phyloP scores from a whole-genome alignment of 1,284 basidiomycete species.

The Spongispora temasekensis region DNA sequence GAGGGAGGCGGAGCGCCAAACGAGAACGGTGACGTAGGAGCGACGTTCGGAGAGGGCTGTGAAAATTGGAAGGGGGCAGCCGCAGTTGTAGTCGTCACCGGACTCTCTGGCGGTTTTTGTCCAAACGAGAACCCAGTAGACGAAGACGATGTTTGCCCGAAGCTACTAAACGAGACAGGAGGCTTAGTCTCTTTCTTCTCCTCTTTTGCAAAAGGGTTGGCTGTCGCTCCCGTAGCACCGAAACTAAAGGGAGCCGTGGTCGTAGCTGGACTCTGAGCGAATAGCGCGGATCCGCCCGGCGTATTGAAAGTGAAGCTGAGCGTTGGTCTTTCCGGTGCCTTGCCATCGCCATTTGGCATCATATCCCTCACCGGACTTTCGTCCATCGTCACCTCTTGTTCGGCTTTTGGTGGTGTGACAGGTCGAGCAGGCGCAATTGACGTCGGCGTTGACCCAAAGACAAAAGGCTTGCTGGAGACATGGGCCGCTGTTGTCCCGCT shows the following conservation, averaged over 20 bases:
- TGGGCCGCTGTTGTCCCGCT: slow-evolving; percentile 31
- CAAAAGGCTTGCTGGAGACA: slow-evolving; percentile 34
- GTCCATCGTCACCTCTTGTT: slow-evolving; percentile 66
- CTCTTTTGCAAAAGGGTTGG: slow-evolving; percentile 37
- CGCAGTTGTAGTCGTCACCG: slow-evolving; percentile 38
- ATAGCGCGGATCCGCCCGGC: slow-evolving; percentile 40
- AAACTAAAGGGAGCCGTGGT: slow-evolving; percentile 35
- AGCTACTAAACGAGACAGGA: slow-evolving; percentile 28
- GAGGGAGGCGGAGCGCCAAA: slow-evolving; percentile 43
- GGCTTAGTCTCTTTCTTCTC: slow-evolving; percentile 35
- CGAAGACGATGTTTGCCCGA: slow-evolving; percentile 31
- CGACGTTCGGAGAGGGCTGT: slow-evolving; percentile 38
- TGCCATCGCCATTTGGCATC: slow-evolving; percentile 36
- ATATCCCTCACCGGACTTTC: slow-evolving; percentile 65
- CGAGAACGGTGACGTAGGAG: slow-evolving; percentile 44
- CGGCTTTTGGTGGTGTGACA: slow-evolving; percentile 56
- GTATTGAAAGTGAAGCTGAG: slow-evolving; percentile 48
- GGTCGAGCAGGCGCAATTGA: no score
- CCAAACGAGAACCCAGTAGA: slow-evolving; percentile 37
- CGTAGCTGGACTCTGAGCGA: slow-evolving; percentile 38
- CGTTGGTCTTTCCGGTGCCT: slow-evolving; percentile 38
- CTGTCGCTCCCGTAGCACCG: slow-evolving; percentile 14
- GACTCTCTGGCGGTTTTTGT: slow-evolving; percentile 36
- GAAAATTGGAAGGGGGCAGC: slow-evolving; percentile 48
- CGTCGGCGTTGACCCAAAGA: slow-evolving; percentile 29